These are phyloP conservation scores for Arxiozyma heterogenica DNA, from an alignment of 1,139 yeast species.

Conservation along the genomic window DNA sequence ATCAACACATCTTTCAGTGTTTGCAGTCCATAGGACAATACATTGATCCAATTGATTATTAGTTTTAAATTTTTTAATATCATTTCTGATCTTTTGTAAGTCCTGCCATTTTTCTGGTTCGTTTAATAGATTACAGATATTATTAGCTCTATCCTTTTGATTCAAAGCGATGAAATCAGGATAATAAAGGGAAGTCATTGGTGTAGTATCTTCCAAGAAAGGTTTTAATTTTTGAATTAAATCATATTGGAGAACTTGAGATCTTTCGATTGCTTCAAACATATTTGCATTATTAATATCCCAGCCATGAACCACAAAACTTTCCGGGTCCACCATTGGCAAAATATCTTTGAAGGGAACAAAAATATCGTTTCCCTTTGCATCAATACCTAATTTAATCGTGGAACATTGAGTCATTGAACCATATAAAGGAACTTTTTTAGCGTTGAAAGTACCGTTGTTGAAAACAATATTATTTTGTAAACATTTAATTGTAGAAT, in stretches of 20 bases:
- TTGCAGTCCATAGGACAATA: conserved; percentile 92
- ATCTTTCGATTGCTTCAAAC: conserved; percentile 73
- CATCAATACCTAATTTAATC: conserved; percentile 77
- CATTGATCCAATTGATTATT: conserved; percentile 74
- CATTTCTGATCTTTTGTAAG: conserved; percentile 77
- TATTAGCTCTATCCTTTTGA: conserved; percentile 87
- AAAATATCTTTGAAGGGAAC: conserved; percentile 87
- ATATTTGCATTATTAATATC: conserved; percentile 70
- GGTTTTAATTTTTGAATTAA: conserved; percentile 71
- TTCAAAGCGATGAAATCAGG: conserved; percentile 96
- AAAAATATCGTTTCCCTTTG: conserved; percentile 74
- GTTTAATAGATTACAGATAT: conserved; percentile 49
- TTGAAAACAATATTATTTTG: conserved; percentile 69
- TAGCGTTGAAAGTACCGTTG: conserved; percentile 58
- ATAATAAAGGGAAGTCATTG: conserved; percentile 81
- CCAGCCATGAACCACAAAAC: conserved; percentile 90
- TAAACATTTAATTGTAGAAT: conserved; percentile 80
- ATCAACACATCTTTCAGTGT: conserved; percentile 89
- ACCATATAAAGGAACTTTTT: conserved; percentile 50
- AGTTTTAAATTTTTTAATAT: conserved; percentile 70
- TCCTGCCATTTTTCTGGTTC: conserved; percentile 73
- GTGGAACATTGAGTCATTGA: conserved; percentile 95
- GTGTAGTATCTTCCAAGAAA: conserved; percentile 53
- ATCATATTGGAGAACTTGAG: conserved; percentile 78
- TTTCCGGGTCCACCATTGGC: conserved; percentile 86